Percentiles rank a stretch among this genome's conserved stretches.
These are phyloP conservation scores for Penicillium paradoxum DNA, from an alignment of 495 filamentous ascomycete genomes.

Conservation along the genomic window DNA sequence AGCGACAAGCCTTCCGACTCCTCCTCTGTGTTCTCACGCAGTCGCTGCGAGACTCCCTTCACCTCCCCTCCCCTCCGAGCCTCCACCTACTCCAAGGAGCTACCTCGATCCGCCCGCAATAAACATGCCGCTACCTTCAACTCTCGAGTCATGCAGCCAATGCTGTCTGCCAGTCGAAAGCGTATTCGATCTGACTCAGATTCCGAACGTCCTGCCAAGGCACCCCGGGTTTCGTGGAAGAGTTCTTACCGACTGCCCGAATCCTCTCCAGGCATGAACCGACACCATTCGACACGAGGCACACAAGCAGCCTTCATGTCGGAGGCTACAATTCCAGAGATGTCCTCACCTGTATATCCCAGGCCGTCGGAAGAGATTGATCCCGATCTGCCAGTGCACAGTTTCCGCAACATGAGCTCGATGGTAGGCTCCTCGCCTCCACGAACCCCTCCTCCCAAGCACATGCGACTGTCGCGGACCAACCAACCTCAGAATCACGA, in stretches of 20 bases:
- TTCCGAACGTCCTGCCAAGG: slow-evolving; percentile 51
- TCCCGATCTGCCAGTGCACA: slow-evolving; percentile 64
- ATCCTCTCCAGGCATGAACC: slow-evolving; percentile 65
- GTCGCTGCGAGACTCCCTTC: slow-evolving; percentile 43
- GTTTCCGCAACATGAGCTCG: slow-evolving; percentile 55
- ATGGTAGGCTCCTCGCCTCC: slow-evolving; percentile 70
- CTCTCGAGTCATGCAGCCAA: slow-evolving; percentile 41
- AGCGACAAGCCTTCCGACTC: slow-evolving; percentile 62
- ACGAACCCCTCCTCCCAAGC: slow-evolving; percentile 70
- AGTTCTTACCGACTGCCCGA: slow-evolving; percentile 66
- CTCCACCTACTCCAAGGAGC: slow-evolving; percentile 41
- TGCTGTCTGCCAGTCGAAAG: slow-evolving; percentile 52
- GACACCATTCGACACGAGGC: slow-evolving; percentile 35
- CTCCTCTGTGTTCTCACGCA: slow-evolving; percentile 59
- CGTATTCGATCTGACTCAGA: slow-evolving; percentile 66
- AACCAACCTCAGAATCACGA: slow-evolving; percentile 53
- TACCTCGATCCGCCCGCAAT: slow-evolving; percentile 42
- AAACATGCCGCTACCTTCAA: slow-evolving; percentile 48
- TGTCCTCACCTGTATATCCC: slow-evolving; percentile 56
- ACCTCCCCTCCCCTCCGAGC: slow-evolving; percentile 40
- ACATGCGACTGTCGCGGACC: slow-evolving; percentile 44
- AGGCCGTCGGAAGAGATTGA: slow-evolving; percentile 70
- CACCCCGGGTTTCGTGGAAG: slow-evolving; percentile 64
- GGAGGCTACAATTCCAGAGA: slow-evolving; percentile 61
- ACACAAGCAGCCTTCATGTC: slow-evolving; percentile 66